Percentiles rank a stretch among this genome's conserved stretches.
These are phyloP conservation scores for Penicillium steckii DNA, from an alignment of 495 filamentous ascomycete species.

Conservation along the genomic window DNA sequence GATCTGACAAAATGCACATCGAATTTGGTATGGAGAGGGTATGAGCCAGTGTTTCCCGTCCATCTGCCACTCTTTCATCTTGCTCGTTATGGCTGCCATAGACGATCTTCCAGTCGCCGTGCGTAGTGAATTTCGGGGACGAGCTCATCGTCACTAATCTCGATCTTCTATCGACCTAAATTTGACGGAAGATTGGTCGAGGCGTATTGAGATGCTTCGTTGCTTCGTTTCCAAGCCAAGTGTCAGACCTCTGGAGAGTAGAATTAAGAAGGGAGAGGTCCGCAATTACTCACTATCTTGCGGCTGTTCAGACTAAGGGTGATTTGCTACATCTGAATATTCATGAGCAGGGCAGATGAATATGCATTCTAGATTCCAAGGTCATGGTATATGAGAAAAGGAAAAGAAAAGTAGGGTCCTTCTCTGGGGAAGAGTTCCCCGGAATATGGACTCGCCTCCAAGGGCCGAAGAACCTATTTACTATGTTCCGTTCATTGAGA, in stretches of 20 bases:
- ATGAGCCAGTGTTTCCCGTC: constrained; percentile 3
- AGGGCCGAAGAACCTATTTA: too few relatives aligned
- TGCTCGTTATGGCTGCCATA: constrained; percentile 6
- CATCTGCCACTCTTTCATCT: constrained; percentile 6
- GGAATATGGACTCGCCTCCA: too few relatives aligned
- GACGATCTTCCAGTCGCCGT: constrained; percentile 20
- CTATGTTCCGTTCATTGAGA: neutral
- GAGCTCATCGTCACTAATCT: constrained; percentile 1
- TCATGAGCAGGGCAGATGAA: too few relatives aligned
- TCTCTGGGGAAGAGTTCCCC: too few relatives aligned
- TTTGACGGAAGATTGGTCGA: neutral
- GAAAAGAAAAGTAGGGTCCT: too few relatives aligned
- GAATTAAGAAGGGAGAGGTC: neutral
- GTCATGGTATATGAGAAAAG: too few relatives aligned
- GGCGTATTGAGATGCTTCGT: neutral
- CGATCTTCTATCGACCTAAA: neutral
- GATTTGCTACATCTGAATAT: too few relatives aligned
- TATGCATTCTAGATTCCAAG: too few relatives aligned
- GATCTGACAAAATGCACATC: constrained; percentile 25
- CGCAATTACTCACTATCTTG: too few relatives aligned
- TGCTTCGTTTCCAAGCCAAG: too few relatives aligned
- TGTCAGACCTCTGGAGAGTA: neutral
- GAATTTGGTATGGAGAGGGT: constrained; percentile 18
- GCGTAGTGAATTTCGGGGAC: constrained; percentile 1
- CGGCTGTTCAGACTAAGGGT: too few relatives aligned